Conservation (phyloP, 306 rosid genomes). For the Corylus heterophylla region DNA sequence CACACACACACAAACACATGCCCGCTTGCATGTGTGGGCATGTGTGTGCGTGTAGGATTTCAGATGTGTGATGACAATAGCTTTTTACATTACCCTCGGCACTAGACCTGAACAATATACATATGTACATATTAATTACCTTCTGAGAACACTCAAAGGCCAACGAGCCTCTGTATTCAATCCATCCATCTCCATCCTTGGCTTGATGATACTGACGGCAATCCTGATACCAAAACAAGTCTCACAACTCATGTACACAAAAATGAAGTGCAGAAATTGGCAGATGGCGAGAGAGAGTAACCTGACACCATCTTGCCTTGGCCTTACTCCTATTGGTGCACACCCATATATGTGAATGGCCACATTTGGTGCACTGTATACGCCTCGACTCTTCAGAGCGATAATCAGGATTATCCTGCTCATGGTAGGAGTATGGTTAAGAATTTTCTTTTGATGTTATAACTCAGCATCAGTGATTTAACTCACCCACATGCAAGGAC, state of each 20-base stretch:
- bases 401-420: conserved; percentile 70
- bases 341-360: conserved; percentile 96
- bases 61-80: too few relatives aligned
- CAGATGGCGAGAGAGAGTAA: conserved; percentile 24
- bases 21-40: too few relatives aligned
- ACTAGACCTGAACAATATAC: neutral
- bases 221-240: conserved; percentile 59
- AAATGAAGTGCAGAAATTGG: neutral
- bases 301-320: conserved; percentile 99
- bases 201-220: conserved; percentile 99
- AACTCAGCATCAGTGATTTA: neutral
- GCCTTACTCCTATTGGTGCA: conserved; percentile 92
- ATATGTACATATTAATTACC: conserved; percentile 35
- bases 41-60: too few relatives aligned
- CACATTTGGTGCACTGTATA: conserved; percentile 94
- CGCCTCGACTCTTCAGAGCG: conserved; percentile 90
- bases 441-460: conserved; percentile 8
- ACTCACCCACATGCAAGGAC: conserved; percentile 13
- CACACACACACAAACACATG: neutral
- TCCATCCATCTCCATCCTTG: conserved; percentile 99
- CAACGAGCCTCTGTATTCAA: conserved; percentile 90
- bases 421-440: conserved; percentile 26
- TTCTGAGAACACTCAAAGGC: conserved; percentile 79
- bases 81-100: too few relatives aligned
- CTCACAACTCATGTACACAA: conserved; percentile 22